Evolutionary conservation across 805 yeast genomes (phyloP).

Genomic region (Cyberlindnera galapagoensis): DNA sequence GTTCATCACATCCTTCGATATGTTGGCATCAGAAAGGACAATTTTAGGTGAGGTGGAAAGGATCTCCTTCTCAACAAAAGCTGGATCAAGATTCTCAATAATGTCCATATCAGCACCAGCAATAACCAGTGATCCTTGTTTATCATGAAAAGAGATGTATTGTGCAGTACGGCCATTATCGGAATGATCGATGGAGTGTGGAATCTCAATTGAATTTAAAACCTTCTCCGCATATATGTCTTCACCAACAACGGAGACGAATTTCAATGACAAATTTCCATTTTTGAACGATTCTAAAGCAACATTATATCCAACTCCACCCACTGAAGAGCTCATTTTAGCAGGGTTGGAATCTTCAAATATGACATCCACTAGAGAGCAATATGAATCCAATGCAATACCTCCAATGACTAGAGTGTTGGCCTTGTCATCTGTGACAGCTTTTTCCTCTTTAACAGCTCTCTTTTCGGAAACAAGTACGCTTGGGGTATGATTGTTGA

Average conservation of each 20-base stretch:
- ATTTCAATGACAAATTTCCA: conserved; percentile 27
- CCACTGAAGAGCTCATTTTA: conserved; percentile 45
- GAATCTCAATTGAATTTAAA: conserved; percentile 27
- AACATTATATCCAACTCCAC: conserved; percentile 84
- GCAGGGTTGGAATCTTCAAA: conserved; percentile 74
- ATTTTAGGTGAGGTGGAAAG: conserved; percentile 35
- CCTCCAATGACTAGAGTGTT: conserved; percentile 59
- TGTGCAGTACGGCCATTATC: conserved; percentile 47
- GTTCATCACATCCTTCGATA: conserved; percentile 38
- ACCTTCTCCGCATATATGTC: conserved; percentile 47
- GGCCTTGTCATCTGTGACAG: conserved; percentile 5
- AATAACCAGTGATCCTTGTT: conserved; percentile 54
- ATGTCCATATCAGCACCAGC: conserved; percentile 87
- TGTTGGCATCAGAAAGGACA: conserved; percentile 64
- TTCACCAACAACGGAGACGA: conserved; percentile 57
- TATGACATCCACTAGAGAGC: conserved; percentile 33
- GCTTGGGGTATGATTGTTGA: no score
- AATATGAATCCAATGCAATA: conserved; percentile 67
- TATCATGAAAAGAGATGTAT: conserved; percentile 63
- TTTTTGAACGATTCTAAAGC: conserved; percentile 51
- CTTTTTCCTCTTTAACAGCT: no score
- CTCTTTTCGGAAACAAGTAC: no score
- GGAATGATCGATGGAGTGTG: conserved; percentile 12
- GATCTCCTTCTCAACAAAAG: conserved; percentile 38
- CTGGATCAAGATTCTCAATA: conserved; percentile 41